Percentiles rank a stretch among this genome's conserved stretches.
Evolutionary conservation across 139 green algal species (phyloP).

Genomic region (Edaphochlamys debaryana): DNA sequence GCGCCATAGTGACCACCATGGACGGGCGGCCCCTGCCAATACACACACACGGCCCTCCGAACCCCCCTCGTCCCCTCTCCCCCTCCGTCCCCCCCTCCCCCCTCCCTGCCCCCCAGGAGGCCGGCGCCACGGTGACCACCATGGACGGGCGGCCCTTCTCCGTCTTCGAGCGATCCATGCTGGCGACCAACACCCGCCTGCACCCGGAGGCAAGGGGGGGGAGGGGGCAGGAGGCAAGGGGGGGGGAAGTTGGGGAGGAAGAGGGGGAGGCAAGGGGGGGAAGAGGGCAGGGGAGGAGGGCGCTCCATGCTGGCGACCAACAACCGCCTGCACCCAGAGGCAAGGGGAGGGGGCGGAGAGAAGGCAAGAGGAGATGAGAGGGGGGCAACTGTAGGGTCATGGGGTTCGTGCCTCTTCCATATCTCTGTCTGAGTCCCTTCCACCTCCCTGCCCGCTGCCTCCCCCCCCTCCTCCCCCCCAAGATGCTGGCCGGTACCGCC

Average conservation of each 20-base stretch:
- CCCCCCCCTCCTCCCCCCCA: neutral
- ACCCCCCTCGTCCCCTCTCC: too few relatives aligned
- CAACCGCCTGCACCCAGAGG: constrained; percentile 58
- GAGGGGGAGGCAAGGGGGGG: too few relatives aligned
- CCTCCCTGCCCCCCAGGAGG: constrained; percentile 61
- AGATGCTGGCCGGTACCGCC: constrained; percentile 55
- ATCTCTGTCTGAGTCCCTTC: too few relatives aligned
- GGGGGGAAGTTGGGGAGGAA: too few relatives aligned
- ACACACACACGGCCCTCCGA: too few relatives aligned
- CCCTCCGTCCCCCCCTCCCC: too few relatives aligned
- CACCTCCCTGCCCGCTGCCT: too few relatives aligned
- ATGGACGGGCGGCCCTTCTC: constrained; percentile 74
- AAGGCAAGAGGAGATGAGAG: neutral
- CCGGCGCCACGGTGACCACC: constrained; percentile 77
- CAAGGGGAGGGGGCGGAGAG: neutral
- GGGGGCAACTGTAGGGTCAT: neutral
- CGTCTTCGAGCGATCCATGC: constrained; percentile 75
- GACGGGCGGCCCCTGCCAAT: constrained; percentile 58
- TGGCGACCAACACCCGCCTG: constrained; percentile 65
- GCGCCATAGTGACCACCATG: constrained; percentile 79
- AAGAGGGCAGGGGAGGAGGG: too few relatives aligned
- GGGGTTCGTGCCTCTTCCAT: too few relatives aligned
- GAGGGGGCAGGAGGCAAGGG: too few relatives aligned
- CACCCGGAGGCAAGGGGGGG: constrained; percentile 43
- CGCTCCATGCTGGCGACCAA: constrained; percentile 67